Conservation (phyloP, 495 filamentous ascomycete genomes). For the Penicillium soppii region DNA sequence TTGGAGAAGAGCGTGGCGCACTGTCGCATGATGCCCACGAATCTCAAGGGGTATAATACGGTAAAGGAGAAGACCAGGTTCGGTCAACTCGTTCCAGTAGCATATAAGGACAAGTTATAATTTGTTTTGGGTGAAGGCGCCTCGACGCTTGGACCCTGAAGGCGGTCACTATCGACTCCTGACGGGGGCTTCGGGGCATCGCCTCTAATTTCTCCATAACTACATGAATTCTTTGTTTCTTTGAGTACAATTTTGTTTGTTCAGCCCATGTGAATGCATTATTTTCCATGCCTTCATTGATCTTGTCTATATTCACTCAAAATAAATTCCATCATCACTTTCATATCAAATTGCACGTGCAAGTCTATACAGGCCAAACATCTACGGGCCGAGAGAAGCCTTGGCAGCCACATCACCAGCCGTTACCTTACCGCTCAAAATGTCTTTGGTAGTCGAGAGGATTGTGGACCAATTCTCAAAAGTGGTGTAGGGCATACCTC, state of each 20-base stretch:
- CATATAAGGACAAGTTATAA: conserved; percentile 12
- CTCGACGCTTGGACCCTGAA: conserved; percentile 24
- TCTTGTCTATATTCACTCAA: neutral
- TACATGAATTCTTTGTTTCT: neutral
- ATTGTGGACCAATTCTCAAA: conserved; percentile 81
- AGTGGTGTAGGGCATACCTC: conserved; percentile 75
- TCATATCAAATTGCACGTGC: conserved; percentile 10
- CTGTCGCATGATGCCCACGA: conserved; percentile 26
- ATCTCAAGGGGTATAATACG: neutral
- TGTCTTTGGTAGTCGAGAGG: conserved; percentile 68
- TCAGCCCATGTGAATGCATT: too few species aligned
- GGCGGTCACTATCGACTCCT: conserved; percentile 11
- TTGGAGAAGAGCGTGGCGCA: conserved; percentile 23
- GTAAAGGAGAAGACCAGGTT: conserved; percentile 28
- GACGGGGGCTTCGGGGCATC: neutral
- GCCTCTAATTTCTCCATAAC: neutral
- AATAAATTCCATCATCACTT: neutral
- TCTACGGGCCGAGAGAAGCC: conserved; percentile 1
- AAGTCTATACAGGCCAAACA: conserved; percentile 2
- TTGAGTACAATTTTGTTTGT: too few species aligned
- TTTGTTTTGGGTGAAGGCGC: conserved; percentile 16
- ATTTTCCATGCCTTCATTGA: too few species aligned
- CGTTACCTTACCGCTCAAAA: conserved; percentile 57
- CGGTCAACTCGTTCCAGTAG: conserved; percentile 25
- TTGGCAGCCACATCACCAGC: conserved; percentile 31